A percentile compares a stretch with the other conserved stretches of the same genome.
phyloP scores from a whole-genome alignment of 1,284 basidiomycete species.

The Cystobasidium pallidum region DNA sequence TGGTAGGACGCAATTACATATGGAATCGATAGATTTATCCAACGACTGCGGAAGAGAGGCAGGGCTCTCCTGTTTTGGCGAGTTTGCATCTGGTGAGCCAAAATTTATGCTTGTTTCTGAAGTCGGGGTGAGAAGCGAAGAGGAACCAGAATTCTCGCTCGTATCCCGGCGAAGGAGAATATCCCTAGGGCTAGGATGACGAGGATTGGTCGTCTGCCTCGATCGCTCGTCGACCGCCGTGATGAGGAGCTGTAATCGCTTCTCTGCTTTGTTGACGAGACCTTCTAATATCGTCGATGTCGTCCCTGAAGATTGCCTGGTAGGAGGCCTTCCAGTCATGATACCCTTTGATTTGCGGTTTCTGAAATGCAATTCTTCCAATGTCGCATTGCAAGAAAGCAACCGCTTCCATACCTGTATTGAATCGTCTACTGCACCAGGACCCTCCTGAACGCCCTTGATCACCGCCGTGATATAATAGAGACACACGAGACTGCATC shows the following conservation, averaged over 20 bases:
- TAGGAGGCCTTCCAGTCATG: background rate
- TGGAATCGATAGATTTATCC: slow-evolving; percentile 1
- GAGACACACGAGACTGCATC: slow-evolving; percentile 10
- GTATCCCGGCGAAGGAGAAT: slow-evolving; percentile 6
- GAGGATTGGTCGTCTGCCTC: background rate
- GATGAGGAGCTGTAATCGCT: slow-evolving; percentile 44
- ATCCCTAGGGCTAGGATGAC: background rate
- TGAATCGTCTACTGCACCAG: slow-evolving; percentile 33
- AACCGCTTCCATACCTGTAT: slow-evolving; percentile 18
- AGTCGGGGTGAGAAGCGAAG: slow-evolving; percentile 5
- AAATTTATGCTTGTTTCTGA: slow-evolving; percentile 9
- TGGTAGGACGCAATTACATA: slow-evolving; percentile 3
- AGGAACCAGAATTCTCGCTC: slow-evolving; percentile 4
- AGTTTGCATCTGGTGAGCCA: background rate
- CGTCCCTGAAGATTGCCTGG: slow-evolving; percentile 27
- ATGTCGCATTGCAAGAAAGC: slow-evolving; percentile 33
- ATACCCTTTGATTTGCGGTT: background rate
- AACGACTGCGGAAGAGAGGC: background rate
- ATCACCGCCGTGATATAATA: slow-evolving; percentile 21
- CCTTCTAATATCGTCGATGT: slow-evolving; percentile 49
- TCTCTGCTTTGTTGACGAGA: slow-evolving; percentile 46
- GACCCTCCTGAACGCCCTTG: slow-evolving; percentile 45
- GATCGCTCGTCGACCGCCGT: background rate
- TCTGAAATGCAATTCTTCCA: background rate
- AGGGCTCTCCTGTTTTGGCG: background rate